Base-by-base conservation (phyloP, 345 rosid genomes). In the Triadica sebifera region DNA sequence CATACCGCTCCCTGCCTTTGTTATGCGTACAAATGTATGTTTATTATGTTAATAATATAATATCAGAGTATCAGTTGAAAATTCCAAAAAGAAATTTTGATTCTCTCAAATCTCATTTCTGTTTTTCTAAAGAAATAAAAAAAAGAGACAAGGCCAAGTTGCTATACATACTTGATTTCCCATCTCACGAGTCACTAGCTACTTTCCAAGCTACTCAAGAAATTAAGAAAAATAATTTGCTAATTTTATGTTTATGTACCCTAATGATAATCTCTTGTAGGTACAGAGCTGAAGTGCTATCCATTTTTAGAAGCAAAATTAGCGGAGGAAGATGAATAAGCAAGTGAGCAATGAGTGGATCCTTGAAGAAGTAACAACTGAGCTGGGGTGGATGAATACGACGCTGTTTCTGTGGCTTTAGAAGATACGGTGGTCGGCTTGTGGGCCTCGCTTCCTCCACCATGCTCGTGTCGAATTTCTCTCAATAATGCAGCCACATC, bases 401-500 rank as follows among this genome's bases (percentile, higher is more conserved):
- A 78, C 22, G 78, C 37, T 5, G 73, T 72, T 55, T 82, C 90
- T 0, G 12, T 73, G 50, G 65, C 78, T 70, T 78, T 75, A 1
- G 74, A 24, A 2, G 75, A 49, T 45, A 85, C 80, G 55, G 51
- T 24, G 19, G 75, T 59, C 34, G 85, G 84, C 75, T 84, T 89
- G 76, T 82, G 82, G 77, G 74, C 66, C 56, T 85, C 88, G 45
- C 62, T 52, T 5, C 83, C 86, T 0, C 9, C 19, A 1, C 53
- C 0, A 9, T 80, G 74, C 12, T 86, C 94, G 9, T 90, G 89
- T 15, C 86, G 87, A 34, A 94, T 89, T 77, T 88, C 97, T 52
- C 73, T 85, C 58, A 92, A 75, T 56, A 94, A 75, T 5, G 89
- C 97, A 6, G 91, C 96, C 19, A 92, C 96, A 38, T 94, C 98